These are phyloP conservation scores for Polygonum maritimum DNA, from an alignment of 148 eudicot genomes.

Conservation along the genomic window DNA sequence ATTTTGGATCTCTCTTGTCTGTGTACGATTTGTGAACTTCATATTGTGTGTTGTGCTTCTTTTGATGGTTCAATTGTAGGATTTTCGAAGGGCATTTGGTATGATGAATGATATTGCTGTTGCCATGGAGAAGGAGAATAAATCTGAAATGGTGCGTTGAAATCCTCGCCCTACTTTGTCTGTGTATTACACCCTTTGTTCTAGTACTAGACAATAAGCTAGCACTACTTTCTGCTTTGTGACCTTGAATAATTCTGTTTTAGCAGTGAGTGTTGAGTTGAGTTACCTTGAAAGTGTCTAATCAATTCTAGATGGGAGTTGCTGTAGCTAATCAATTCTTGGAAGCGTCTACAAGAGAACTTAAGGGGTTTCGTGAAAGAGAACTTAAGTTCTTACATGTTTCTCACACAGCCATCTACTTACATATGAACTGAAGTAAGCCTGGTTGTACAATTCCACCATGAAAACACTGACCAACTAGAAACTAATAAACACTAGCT, in stretches of 20 bases:
- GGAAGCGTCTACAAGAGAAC: no score
- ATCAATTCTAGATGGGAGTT: no score
- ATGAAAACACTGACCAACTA: neutral
- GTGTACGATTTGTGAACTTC: neutral
- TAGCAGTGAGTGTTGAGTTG: neutral
- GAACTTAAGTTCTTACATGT: neutral
- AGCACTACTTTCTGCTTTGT: neutral
- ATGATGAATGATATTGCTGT: slow-evolving; percentile 59
- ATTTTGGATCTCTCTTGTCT: neutral
- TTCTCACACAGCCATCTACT: neutral
- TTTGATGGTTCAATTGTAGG: slow-evolving; percentile 28
- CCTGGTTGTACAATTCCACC: neutral
- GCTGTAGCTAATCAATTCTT: no score
- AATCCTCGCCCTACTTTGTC: neutral
- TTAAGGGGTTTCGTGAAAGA: no score
- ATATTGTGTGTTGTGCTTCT: neutral
- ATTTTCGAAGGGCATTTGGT: slow-evolving; percentile 41
- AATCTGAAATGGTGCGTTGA: slow-evolving; percentile 35
- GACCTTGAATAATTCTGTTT: neutral
- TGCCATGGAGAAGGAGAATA: slow-evolving; percentile 51
- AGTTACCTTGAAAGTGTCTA: neutral
- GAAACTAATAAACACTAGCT: neutral
- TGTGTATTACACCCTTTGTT: neutral
- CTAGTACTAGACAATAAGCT: neutral
- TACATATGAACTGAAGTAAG: neutral